phyloP scores from a whole-genome alignment of 306 rosid genomes.

The Rosa lucieae region DNA sequence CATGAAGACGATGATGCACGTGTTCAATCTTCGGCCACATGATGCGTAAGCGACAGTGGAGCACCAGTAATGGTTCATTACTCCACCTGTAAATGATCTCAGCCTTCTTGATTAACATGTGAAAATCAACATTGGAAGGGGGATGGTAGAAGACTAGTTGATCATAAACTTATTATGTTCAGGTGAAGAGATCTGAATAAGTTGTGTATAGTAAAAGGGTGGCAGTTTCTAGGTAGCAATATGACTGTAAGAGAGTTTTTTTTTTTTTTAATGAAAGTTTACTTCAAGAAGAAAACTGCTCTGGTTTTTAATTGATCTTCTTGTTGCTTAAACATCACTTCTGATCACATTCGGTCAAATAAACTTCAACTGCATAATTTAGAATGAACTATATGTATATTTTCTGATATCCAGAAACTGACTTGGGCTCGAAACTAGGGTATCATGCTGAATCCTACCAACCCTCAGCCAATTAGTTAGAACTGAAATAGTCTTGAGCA shows the following conservation, averaged over 20 bases:
- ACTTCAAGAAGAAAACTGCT: conserved; percentile 12
- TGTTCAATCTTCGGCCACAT: conserved; percentile 34
- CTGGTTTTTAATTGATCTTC: not conserved
- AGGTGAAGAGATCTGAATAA: conserved; percentile 15
- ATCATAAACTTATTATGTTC: conserved; percentile 7
- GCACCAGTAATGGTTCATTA: conserved; percentile 22
- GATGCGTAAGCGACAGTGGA: conserved; percentile 45
- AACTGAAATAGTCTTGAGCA: not conserved
- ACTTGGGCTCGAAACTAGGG: not conserved
- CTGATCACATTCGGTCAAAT: not conserved
- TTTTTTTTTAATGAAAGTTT: conserved; percentile 2
- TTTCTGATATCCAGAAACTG: not conserved
- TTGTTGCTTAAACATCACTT: conserved; percentile 1
- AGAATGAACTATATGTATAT: not conserved
- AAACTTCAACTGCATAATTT: not conserved
- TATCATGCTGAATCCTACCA: not conserved
- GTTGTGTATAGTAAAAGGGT: conserved; percentile 19
- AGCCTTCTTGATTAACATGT: conserved; percentile 31
- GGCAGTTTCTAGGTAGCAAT: conserved; percentile 7
- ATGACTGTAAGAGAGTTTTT: conserved; percentile 11
- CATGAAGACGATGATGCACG: not conserved
- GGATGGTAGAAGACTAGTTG: conserved; percentile 17
- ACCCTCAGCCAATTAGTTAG: not conserved
- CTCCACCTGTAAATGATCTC: conserved; percentile 26
- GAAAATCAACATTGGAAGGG: conserved; percentile 34